Evolutionary conservation across 805 yeast genomes (phyloP).

Genomic region (Hermanozyma aechmeae): DNA sequence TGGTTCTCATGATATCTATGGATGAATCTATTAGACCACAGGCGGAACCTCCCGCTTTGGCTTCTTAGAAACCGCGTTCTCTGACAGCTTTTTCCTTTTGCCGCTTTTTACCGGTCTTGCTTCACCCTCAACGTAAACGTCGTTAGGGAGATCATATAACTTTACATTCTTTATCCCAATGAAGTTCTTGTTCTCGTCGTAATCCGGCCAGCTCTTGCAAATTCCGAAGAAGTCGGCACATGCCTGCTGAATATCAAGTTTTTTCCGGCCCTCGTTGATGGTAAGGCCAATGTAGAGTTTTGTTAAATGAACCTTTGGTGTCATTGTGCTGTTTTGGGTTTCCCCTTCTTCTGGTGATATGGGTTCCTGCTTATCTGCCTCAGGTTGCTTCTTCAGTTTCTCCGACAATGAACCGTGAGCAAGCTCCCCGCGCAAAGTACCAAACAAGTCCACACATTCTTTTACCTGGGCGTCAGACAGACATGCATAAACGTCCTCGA

Average conservation of each 20-base stretch:
- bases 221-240: constrained; percentile 81
- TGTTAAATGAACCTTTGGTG: constrained; percentile 45
- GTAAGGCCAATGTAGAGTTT: constrained; percentile 76
- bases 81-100: constrained; percentile 31
- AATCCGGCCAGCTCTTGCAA: constrained; percentile 67
- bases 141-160: constrained; percentile 72
- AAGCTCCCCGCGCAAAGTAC: constrained; percentile 38
- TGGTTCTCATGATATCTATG: too few relatives aligned
- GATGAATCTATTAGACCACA: too few relatives aligned
- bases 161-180: constrained; percentile 68
- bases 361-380: constrained; percentile 9
- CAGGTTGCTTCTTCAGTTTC: constrained; percentile 13
- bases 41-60: too few relatives aligned
- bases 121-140: constrained; percentile 75
- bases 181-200: constrained; percentile 49
- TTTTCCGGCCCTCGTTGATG: constrained; percentile 45
- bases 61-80: too few relatives aligned
- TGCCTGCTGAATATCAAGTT: constrained; percentile 79
- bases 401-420: not conserved
- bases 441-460: constrained; percentile 52
- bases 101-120: constrained; percentile 54
- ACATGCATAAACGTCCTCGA: constrained; percentile 41
- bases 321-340: too few relatives aligned
- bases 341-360: constrained; percentile 3
- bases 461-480: constrained; percentile 27